These are phyloP conservation scores for Trametes sp. DNA, from an alignment of 1,284 basidiomycete genomes.

Conservation along the genomic window DNA sequence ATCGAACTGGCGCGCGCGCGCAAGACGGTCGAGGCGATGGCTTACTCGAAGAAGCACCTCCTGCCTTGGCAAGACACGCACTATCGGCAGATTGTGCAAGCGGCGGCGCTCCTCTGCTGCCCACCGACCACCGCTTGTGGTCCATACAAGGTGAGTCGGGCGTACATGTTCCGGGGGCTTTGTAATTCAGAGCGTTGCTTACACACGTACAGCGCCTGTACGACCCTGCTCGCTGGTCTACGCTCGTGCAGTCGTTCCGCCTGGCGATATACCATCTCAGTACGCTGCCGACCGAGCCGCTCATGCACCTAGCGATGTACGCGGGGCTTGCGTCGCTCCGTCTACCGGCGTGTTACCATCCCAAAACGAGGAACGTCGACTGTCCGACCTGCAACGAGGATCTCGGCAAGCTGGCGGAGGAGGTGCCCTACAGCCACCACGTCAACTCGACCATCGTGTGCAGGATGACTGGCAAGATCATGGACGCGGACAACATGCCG, in stretches of 20 bases:
- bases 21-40: conserved; percentile 82
- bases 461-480: conserved; percentile 87
- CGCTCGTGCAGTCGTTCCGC: conserved; percentile 80
- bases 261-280: conserved; percentile 87
- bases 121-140: conserved; percentile 68
- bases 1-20: conserved; percentile 86
- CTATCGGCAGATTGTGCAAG: conserved; percentile 77
- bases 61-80: conserved; percentile 86
- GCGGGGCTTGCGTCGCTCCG: conserved; percentile 90
- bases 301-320: conserved; percentile 87
- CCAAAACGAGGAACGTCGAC: conserved; percentile 76
- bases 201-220: conserved; percentile 74
- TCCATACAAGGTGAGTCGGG: conserved; percentile 67
- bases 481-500: conserved; percentile 93
- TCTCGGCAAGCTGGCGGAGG: conserved; percentile 79
- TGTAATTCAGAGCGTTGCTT: neutral
- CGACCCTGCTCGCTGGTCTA: conserved; percentile 78
- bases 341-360: conserved; percentile 77
- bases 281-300: conserved; percentile 84
- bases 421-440: conserved; percentile 94
- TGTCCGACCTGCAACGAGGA: conserved; percentile 91
- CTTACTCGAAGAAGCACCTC: conserved; percentile 86
- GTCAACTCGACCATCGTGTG: conserved; percentile 97
- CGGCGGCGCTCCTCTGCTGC: conserved; percentile 81
- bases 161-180: neutral